These are phyloP conservation scores for Cutaneotrichosporon cutaneum DNA, from an alignment of 1,284 basidiomycete genomes.

Conservation along the genomic window DNA sequence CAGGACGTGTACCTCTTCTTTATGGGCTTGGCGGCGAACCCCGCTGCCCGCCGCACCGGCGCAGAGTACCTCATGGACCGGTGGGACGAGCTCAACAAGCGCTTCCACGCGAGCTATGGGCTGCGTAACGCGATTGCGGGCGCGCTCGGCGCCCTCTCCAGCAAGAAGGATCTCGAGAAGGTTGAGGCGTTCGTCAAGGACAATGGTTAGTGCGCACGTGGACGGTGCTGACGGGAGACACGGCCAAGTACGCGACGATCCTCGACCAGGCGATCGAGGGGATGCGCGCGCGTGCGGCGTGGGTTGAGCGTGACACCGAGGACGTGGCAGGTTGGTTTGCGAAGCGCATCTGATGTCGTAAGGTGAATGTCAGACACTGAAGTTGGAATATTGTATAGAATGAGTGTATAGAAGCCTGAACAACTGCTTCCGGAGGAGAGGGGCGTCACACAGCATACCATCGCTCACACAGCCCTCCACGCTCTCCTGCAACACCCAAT, in stretches of 20 bases:
- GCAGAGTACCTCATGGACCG: slow-evolving; percentile 60
- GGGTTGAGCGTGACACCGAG: slow-evolving; percentile 56
- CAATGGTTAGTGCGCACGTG: slow-evolving; percentile 39
- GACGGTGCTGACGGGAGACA: slow-evolving; percentile 30
- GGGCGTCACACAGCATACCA: too few relatives aligned
- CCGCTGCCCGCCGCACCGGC: slow-evolving; percentile 38
- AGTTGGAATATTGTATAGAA: not conserved
- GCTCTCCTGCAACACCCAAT: too few relatives aligned
- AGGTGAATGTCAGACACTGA: not conserved
- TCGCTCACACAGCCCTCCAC: too few relatives aligned
- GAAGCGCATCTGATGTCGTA: slow-evolving; percentile 43
- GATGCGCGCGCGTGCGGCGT: slow-evolving; percentile 56
- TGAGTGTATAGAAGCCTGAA: not conserved
- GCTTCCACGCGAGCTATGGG: slow-evolving; percentile 68
- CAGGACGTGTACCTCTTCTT: slow-evolving; percentile 63
- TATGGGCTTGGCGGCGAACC: slow-evolving; percentile 51
- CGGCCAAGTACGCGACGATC: slow-evolving; percentile 54
- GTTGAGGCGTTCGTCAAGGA: slow-evolving; percentile 66
- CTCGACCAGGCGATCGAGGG: slow-evolving; percentile 58
- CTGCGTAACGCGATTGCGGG: slow-evolving; percentile 53
- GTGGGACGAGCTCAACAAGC: slow-evolving; percentile 66
- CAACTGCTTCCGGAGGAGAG: too few relatives aligned
- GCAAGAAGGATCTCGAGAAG: slow-evolving; percentile 67
- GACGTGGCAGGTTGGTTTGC: slow-evolving; percentile 62
- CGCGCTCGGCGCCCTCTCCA: slow-evolving; percentile 64